Evolutionary conservation across 2,329 filamentous ascomycete genomes (phyloP), one percentile per base, ranked within the genome.

Genomic region (Thielaviopsis cerberus): DNA sequence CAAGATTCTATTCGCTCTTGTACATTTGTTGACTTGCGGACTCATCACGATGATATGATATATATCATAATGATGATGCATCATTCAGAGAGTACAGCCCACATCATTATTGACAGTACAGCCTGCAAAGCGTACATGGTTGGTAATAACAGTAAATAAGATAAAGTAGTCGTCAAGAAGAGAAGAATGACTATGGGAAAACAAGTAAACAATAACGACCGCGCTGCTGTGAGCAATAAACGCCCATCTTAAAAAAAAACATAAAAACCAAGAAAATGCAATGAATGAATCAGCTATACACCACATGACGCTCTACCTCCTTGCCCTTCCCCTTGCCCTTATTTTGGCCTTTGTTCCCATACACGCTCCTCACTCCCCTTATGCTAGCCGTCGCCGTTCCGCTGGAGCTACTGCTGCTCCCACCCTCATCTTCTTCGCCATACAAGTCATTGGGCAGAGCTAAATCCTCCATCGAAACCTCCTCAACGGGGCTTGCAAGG

Each of bases 401-500:
- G n/a, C 20, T 48, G 8, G 41, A 7, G n/a, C n/a, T 48, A 17
- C 41, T 48, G 10, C 41, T 56, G 22, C 50, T 51, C 37, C 24
- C 23, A 17, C 26, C 53, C 53, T 55, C 53, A 25, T 55, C 53
- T 25, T 55, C 45, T 1, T 17, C 24, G 23, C 37, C 37, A 25
- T 22, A 20, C 6, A 13, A 10, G 17, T 24, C 24, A 13, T 51
- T 30, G 4, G 22, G 51, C 2, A 57, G 34, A 20, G 48, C 45
- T 25, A 26, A 34, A 17, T 30, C 22, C 51, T 51, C 52, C 22
- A 30, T 34, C 25, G 37, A 54, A 1, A 23, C 26, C 4, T 59
- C 67, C 63, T 77, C 76, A 57, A 73, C 67, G 45, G 78, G 76
- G 56, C 79, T 85, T 1, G 78, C 77, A 41, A 89, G 69, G 15